Base-by-base conservation (phyloP, 306 rosid genomes). In the Dalbergia cultrata region DNA sequence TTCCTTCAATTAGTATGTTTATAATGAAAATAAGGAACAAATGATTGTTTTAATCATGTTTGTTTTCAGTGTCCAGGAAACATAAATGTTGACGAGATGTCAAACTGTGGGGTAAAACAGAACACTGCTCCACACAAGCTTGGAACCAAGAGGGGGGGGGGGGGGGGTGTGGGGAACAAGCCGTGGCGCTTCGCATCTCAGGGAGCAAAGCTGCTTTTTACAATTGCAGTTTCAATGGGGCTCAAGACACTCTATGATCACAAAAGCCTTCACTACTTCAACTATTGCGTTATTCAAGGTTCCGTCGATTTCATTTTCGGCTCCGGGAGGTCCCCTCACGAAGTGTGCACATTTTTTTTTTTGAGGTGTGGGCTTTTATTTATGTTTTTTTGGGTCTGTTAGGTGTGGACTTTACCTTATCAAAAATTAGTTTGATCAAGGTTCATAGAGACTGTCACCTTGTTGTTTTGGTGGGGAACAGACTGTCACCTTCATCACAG, bases 241-340 rank as follows among this genome's bases (percentile, higher is more conserved):
- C 78, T 70, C 95, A 90, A 85, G 97, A 93, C 97, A 7, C 82
- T 89, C 0, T 92, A 92, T 54, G 97, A 92, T 67, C 95, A 90
- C 78, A 90, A 85, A 68, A 96, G 97, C 1, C 88, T 89, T 82
- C 97, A 93, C 81, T 90, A 84, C 79, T 93, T 93, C 87, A 78
- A 77, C 19, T 89, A 86, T 35, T 90, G 96, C 81, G 82, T 64
- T 43, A 82, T 91, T 84, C 90, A 90, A 78, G 97, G 97, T 79
- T 86, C 97, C 0, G 91, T 91, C 17, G 96, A 91, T 84, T 90
- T 88, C 89, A 89, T 93, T 74, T 93, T 88, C 33, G 91, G 97
- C 72, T 82, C 88, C 6, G 96, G 91, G 2, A 90, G 86, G 33
- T 90, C 96, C 83, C 85, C 89, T 45, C 88, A 88, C 22, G 90